Conservation (phyloP, 2,329 filamentous ascomycete species). For the Ambrosiella beaveri region DNA sequence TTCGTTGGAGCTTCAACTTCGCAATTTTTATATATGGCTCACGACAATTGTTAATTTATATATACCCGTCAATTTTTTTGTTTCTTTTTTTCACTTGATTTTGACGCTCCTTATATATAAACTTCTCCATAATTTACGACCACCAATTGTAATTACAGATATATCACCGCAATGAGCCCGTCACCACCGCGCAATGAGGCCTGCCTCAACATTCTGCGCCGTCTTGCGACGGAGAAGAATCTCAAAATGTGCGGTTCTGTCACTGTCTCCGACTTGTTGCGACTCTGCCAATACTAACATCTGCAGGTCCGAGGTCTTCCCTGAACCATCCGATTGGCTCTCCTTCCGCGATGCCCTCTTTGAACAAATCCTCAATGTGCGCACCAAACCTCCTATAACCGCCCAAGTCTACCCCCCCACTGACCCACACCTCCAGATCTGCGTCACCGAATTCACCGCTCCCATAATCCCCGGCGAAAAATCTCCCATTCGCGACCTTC, state of each 20-base stretch:
- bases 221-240: neutral
- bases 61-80: too few species aligned
- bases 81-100: too few species aligned
- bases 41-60: too few species aligned
- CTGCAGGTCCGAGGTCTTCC: constrained; percentile 1
- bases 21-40: too few species aligned
- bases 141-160: too few species aligned
- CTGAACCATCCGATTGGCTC: constrained; percentile 2
- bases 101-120: too few species aligned
- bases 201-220: neutral
- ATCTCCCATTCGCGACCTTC: constrained; percentile 5
- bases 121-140: too few species aligned
- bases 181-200: neutral
- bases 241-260: neutral
- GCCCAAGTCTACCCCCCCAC: neutral
- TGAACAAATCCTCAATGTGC: constrained; percentile 9
- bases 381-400: neutral
- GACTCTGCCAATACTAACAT: neutral
- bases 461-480: constrained; percentile 9
- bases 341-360: constrained; percentile 10
- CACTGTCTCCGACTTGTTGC: neutral
- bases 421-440: constrained; percentile 2
- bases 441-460: constrained; percentile 4
- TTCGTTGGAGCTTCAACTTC: too few species aligned
- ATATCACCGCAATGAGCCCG: neutral